Evolutionary conservation across 1,284 basidiomycete genomes (phyloP).

Genomic region (Leccinum pachyderme): DNA sequence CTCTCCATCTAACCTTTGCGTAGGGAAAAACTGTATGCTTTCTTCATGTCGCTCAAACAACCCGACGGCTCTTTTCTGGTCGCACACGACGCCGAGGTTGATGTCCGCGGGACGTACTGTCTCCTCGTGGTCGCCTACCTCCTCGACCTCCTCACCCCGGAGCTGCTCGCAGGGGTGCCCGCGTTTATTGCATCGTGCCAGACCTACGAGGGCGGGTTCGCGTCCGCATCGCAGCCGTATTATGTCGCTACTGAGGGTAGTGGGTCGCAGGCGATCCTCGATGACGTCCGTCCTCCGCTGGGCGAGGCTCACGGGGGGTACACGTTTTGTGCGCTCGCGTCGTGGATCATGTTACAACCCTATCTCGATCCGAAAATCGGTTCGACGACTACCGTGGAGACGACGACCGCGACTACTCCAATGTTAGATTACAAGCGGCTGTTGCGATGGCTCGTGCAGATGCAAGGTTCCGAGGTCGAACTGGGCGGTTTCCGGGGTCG

Average conservation of each 20-base stretch:
- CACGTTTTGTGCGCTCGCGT: constrained; percentile 88
- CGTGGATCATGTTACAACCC: constrained; percentile 76
- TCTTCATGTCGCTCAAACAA: constrained; percentile 93
- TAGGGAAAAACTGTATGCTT: constrained; percentile 76
- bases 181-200: constrained; percentile 81
- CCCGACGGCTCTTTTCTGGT: constrained; percentile 95
- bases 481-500: constrained; percentile 92
- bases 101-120: constrained; percentile 70
- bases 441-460: constrained; percentile 80
- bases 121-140: constrained; percentile 69
- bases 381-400: background rate
- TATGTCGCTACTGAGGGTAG: constrained; percentile 35
- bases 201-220: constrained; percentile 97
- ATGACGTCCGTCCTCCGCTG: constrained; percentile 58
- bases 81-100: constrained; percentile 85
- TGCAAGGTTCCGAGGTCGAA: constrained; percentile 85
- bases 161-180: constrained; percentile 69
- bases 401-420: no score
- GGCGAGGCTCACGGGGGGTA: constrained; percentile 99
- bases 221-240: constrained; percentile 77
- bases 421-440: constrained; percentile 61
- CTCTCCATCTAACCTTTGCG: background rate
- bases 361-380: constrained; percentile 34
- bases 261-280: constrained; percentile 30
- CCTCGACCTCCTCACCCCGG: constrained; percentile 84